A percentile compares a stretch with the other conserved stretches of the same genome.
Conservation (phyloP, 2,329 filamentous ascomycete species). For the Pseudogymnoascus sp. region DNA sequence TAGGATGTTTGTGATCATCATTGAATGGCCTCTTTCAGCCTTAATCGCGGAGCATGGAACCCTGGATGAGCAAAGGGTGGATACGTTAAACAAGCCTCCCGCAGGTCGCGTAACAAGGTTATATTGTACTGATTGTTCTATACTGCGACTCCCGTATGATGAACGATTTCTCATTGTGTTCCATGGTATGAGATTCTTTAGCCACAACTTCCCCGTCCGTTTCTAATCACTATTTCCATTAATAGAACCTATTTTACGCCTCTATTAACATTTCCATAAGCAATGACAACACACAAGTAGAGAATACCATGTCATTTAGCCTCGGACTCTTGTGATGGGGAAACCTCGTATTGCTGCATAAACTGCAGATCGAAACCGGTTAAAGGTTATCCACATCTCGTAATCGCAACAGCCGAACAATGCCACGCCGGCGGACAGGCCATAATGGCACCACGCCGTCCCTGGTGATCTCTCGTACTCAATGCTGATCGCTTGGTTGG, state of each 20-base stretch:
- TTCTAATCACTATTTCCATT: background rate
- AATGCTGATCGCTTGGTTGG: background rate
- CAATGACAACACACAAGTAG: background rate
- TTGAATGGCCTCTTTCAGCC: background rate
- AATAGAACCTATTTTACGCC: background rate
- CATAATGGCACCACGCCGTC: background rate
- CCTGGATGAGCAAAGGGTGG: background rate
- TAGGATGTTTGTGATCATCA: background rate
- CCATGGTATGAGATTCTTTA: background rate
- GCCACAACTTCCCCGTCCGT: background rate
- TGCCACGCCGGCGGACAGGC: background rate
- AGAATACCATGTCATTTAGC: background rate
- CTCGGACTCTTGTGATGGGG: background rate
- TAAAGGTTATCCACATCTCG: background rate
- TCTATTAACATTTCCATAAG: background rate
- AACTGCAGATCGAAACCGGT: background rate
- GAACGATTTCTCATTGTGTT: background rate
- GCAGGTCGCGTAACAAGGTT: background rate
- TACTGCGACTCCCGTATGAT: background rate
- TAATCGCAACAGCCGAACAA: background rate
- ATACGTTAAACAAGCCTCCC: background rate
- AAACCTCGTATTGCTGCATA: background rate
- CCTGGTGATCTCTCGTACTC: conserved; percentile 5
- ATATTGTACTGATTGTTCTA: background rate
- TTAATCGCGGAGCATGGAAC: conserved; percentile 1